Conservation (phyloP, 352 stramenopile species). For the Phytopythium kandeliae region DNA sequence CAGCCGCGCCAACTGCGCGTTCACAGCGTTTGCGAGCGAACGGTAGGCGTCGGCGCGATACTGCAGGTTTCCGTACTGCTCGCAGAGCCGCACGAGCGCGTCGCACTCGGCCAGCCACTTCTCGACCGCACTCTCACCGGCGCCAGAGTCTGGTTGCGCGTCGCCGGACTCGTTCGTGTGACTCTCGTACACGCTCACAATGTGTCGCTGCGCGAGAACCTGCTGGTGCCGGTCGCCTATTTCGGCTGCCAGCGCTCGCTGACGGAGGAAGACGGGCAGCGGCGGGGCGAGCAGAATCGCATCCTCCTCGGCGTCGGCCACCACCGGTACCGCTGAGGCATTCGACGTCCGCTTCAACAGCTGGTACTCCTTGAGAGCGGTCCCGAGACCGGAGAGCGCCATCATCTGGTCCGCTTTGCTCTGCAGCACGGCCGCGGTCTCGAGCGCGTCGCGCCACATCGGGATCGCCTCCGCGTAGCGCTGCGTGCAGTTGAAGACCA, state of each 20-base stretch:
- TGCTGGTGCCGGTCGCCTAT: constrained; percentile 33
- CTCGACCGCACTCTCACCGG: constrained; percentile 19
- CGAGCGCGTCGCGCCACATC: constrained; percentile 46
- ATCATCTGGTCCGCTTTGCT: constrained; percentile 34
- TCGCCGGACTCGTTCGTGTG: constrained; percentile 9
- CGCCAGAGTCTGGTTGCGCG: constrained; percentile 6
- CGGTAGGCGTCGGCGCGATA: constrained; percentile 40
- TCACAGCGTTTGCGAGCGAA: constrained; percentile 52
- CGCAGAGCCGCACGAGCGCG: constrained; percentile 33
- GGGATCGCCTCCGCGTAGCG: constrained; percentile 40
- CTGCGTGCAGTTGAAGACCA: constrained; percentile 35
- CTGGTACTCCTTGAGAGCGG: constrained; percentile 25
- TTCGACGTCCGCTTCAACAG: background rate
- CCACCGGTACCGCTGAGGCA: background rate
- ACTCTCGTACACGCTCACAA: constrained; percentile 53
- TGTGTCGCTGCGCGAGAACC: constrained; percentile 34
- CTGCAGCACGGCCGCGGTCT: constrained; percentile 36
- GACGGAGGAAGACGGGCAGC: constrained; percentile 35
- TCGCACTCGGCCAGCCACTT: constrained; percentile 43
- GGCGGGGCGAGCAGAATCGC: constrained; percentile 11
- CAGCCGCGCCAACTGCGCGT: constrained; percentile 32
- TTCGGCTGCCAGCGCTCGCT: constrained; percentile 36
- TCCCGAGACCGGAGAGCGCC: constrained; percentile 38
- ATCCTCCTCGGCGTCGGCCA: constrained; percentile 7
- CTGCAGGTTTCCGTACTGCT: constrained; percentile 27